A percentile compares a stretch with the other conserved stretches of the same genome.
Conservation (phyloP, 495 filamentous ascomycete species). For the Penicillium canariense region DNA sequence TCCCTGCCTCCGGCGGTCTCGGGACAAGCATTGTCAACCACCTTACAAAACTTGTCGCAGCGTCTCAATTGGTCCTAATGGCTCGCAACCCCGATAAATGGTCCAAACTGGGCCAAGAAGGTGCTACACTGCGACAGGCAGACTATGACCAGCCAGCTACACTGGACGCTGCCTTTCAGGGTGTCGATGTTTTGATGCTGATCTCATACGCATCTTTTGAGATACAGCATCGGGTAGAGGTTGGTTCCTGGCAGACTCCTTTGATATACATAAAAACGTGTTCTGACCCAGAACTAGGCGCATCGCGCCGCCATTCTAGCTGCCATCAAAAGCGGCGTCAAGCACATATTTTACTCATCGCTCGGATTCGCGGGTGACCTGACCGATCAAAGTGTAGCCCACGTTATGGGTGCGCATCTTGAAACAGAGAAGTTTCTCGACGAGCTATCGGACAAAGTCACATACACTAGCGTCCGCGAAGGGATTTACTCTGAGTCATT, state of each 20-base stretch:
- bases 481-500: constrained; percentile 67
- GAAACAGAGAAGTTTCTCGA: constrained; percentile 58
- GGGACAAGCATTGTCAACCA: constrained; percentile 47
- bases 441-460: constrained; percentile 28
- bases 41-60: constrained; percentile 37
- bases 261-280: too few species aligned
- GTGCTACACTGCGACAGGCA: constrained; percentile 33
- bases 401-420: constrained; percentile 70
- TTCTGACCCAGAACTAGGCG: constrained; percentile 20
- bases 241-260: constrained; percentile 8
- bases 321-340: constrained; percentile 54
- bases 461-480: constrained; percentile 56
- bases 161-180: constrained; percentile 36
- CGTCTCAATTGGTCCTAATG: constrained; percentile 42
- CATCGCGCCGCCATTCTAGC: constrained; percentile 57
- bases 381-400: constrained; percentile 43
- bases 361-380: constrained; percentile 55
- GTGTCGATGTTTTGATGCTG: constrained; percentile 35
- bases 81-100: constrained; percentile 45
- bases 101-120: constrained; percentile 15
- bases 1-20: constrained; percentile 51
- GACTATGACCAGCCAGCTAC: constrained; percentile 37
- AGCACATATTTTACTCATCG: constrained; percentile 66
- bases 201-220: constrained; percentile 45
- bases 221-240: constrained; percentile 34